These are phyloP conservation scores for Alternaria burnsii DNA, from an alignment of 2,329 filamentous ascomycete species.

Conservation along the genomic window DNA sequence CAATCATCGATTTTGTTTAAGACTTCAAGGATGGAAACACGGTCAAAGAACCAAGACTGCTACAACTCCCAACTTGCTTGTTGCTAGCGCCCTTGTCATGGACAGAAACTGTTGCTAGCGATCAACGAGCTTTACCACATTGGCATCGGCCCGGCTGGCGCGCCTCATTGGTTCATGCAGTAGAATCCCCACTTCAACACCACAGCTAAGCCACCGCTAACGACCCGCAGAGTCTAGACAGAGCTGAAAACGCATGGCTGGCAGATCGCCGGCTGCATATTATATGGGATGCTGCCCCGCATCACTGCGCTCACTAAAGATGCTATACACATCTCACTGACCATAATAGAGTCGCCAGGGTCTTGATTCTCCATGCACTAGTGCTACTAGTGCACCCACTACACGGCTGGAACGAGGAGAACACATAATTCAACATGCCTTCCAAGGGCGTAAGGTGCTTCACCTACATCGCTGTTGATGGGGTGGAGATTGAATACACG, in stretches of 20 bases:
- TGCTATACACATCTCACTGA: neutral
- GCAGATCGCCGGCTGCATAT: neutral
- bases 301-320: neutral
- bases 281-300: slow-evolving; percentile 8
- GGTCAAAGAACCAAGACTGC: neutral
- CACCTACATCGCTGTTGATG: slow-evolving; percentile 48
- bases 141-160: slow-evolving; percentile 12
- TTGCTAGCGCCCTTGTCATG: neutral
- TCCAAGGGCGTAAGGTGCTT: slow-evolving; percentile 47
- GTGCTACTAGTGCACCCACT: neutral
- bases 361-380: neutral
- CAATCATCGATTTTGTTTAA: neutral
- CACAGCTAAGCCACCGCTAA: slow-evolving; percentile 23
- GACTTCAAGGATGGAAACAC: neutral
- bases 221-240: slow-evolving; percentile 9
- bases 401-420: neutral
- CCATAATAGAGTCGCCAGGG: neutral
- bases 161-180: slow-evolving; percentile 20
- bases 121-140: neutral
- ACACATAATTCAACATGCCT: slow-evolving; percentile 34
- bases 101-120: neutral
- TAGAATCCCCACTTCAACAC: slow-evolving; percentile 21
- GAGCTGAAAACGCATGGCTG: slow-evolving; percentile 14
- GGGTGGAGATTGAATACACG: slow-evolving; percentile 55
- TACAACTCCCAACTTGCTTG: neutral